These are phyloP conservation scores for Aspergillus fumigatus DNA, from an alignment of 2,329 filamentous ascomycete species.

Conservation along the genomic window DNA sequence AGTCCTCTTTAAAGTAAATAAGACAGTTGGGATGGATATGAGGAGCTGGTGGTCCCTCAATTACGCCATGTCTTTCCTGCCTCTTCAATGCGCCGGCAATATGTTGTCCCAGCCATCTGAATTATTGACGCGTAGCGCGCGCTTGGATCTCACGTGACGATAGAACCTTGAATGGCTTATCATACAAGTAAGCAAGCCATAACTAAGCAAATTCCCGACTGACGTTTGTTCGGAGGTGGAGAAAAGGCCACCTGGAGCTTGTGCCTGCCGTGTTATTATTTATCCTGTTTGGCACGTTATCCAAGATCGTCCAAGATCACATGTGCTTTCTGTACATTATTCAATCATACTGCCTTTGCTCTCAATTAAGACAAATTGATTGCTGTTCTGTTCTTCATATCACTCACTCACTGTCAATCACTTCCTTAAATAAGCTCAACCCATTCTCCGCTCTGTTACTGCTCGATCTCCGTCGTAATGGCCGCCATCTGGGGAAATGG, in stretches of 20 bases:
- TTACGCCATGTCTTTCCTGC: not conserved
- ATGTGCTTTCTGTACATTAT: not conserved
- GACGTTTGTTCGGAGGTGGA: constrained; percentile 3
- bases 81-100: not conserved
- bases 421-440: not conserved
- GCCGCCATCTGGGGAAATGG: constrained; percentile 43
- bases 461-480: constrained; percentile 24
- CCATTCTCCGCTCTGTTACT: not conserved
- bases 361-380: not conserved
- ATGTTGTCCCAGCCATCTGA: constrained; percentile 11
- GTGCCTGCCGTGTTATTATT: not conserved
- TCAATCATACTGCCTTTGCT: not conserved
- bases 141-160: constrained; percentile 7
- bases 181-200: constrained; percentile 8
- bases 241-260: constrained; percentile 22
- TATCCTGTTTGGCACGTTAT: not conserved
- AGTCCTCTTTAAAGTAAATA: not conserved
- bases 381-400: not conserved
- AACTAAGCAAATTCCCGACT: not conserved
- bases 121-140: constrained; percentile 21
- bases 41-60: not conserved
- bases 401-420: not conserved
- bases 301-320: not conserved
- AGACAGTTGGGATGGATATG: not conserved
- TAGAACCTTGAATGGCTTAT: constrained; percentile 1